Base-by-base conservation (phyloP, 2,329 filamentous ascomycete species). In the Cadophora sp. region DNA sequence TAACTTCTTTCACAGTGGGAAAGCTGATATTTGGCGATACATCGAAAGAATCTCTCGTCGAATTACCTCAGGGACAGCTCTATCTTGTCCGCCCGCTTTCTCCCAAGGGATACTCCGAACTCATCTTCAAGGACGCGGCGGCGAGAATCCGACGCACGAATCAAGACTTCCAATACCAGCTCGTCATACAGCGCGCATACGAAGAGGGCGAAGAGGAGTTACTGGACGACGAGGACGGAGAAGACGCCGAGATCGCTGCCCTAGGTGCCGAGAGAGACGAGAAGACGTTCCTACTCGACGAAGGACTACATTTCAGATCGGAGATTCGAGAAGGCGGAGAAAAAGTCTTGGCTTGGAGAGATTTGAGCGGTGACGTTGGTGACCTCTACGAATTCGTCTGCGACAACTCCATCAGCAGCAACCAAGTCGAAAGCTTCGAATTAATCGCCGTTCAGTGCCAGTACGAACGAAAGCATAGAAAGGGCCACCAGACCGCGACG, bases 351-450 rank as follows among this genome's bases (percentile, higher is more conserved):
- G 95, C 95, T 67, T 99, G 96, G 96, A 90, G 91, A 73, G 96
- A 99, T 77, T 82, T 98, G 68, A 97, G 94, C 74, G 96, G 96
- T 65, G 96, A 99, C 83, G 86, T 88, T 39, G 95, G 94, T 63
- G 96, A 99, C 79, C 85, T 98, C n/a, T 99, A 93, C 85, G 95
- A 99, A 79, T 99, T 98, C 77, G 92, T 99, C 71, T 98, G 94
- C 82, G 96, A 98, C 80, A 79, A 84, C 47, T 89, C 89, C 14
- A 87, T 91, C 50, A 83, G 89, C 33, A 82, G 88, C 2, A 85
- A 88, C 58, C 91, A 94, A 73, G 90, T 96, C 27, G 85, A 90
- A 55, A 87, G 90, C 18, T 98, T 99, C 78, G 89, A 95, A 76
- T 84, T 91, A 63, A 89, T 93, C 62, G 92, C 96, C 8, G 87